A percentile compares a stretch with the other conserved stretches of the same genome.
These are phyloP conservation scores for Xerocomus amazonicus DNA, from an alignment of 1,284 basidiomycete genomes.

Conservation along the genomic window DNA sequence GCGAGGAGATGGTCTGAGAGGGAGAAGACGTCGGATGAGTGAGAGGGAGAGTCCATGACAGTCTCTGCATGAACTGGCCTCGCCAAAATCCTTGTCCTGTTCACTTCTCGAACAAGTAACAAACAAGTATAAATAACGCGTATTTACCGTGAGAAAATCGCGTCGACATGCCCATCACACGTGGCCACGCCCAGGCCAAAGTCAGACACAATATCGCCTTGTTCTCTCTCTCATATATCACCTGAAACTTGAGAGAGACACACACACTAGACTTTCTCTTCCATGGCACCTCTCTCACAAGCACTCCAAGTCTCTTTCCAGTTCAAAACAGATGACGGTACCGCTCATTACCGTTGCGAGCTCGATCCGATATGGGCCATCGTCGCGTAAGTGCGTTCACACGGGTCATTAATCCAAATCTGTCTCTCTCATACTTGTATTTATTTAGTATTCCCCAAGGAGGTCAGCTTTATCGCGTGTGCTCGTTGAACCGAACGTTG, in stretches of 20 bases:
- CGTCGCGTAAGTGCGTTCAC: conserved; percentile 36
- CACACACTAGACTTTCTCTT: no score
- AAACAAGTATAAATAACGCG: conserved; percentile 38
- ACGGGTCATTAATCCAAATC: not conserved
- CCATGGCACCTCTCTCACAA: conserved; percentile 18
- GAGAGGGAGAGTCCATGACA: conserved; percentile 33
- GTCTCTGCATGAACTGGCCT: not conserved
- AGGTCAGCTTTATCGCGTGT: conserved; percentile 34
- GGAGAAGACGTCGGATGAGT: conserved; percentile 48
- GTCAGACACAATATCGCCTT: no score
- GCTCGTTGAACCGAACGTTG: not conserved
- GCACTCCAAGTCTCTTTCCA: conserved; percentile 22
- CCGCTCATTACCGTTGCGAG: conserved; percentile 36
- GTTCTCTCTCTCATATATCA: no score
- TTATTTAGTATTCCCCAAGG: conserved; percentile 49
- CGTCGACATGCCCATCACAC: conserved; percentile 16
- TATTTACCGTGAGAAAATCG: conserved; percentile 27
- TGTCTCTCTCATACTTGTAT: not conserved
- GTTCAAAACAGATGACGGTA: conserved; percentile 16
- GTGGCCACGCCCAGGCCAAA: not conserved
- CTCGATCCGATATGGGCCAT: conserved; percentile 46
- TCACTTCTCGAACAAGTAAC: conserved; percentile 27
- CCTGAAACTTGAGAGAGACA: no score
- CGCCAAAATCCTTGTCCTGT: not conserved
- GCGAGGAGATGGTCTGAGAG: conserved; percentile 62